phyloP scores from a whole-genome alignment of 306 rosid genomes.

The Vigna trinervia region DNA sequence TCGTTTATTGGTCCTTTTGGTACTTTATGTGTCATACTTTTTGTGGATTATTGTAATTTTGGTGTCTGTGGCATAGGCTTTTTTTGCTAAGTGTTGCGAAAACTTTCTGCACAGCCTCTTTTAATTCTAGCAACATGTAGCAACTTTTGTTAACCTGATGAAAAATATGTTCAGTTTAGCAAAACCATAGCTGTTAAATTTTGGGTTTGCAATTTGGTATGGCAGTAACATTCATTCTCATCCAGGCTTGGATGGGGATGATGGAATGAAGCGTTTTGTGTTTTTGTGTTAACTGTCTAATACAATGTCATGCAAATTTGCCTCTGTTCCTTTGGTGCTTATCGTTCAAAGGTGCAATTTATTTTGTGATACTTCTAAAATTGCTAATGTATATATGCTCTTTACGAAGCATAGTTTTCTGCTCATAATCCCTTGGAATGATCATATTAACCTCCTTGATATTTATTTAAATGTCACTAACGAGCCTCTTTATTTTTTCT shows the following conservation, averaged over 20 bases:
- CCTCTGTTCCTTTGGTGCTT: neutral
- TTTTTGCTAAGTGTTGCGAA: neutral
- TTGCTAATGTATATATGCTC: too few relatives aligned
- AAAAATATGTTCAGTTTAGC: neutral
- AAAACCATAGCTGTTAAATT: too few relatives aligned
- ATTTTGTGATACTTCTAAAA: too few relatives aligned
- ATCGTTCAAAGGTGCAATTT: too few relatives aligned
- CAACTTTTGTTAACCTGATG: neutral
- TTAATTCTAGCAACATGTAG: neutral
- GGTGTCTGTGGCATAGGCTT: neutral
- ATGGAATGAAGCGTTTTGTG: neutral
- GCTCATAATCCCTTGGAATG: too few relatives aligned
- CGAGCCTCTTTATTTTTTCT: neutral
- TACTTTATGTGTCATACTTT: neutral
- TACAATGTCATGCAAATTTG: neutral
- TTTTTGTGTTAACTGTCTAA: neutral
- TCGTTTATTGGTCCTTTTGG: neutral
- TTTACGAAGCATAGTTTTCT: too few relatives aligned
- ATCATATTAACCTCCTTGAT: neutral
- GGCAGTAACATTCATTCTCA: neutral
- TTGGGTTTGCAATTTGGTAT: neutral
- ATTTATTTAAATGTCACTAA: neutral
- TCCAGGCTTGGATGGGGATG: neutral
- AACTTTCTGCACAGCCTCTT: neutral
- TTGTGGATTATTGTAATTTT: slow-evolving; percentile 4